Evolutionary conservation across 306 rosid genomes (phyloP).

Genomic region (Pachyrhizus erosus): DNA sequence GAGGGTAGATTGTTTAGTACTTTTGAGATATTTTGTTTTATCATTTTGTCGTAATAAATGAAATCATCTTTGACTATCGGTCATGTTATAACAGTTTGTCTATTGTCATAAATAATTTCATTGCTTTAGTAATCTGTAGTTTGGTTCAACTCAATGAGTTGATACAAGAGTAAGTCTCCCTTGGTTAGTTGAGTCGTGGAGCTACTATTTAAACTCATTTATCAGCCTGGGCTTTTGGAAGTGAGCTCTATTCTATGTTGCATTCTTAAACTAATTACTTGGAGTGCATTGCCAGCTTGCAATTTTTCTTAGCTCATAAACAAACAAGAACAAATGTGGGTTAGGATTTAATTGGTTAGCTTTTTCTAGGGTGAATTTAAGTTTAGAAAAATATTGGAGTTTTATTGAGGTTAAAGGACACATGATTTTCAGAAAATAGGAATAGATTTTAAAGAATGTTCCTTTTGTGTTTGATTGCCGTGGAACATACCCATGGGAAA

Average conservation of each 20-base stretch:
- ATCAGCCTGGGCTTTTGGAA: constrained; percentile 13
- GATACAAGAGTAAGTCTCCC: background rate
- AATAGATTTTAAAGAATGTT: constrained; percentile 6
- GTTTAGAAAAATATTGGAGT: constrained; percentile 7
- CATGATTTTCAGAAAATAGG: constrained; percentile 15
- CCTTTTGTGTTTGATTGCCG: background rate
- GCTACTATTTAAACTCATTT: constrained; percentile 17
- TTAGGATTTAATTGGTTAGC: constrained; percentile 24
- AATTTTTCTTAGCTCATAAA: constrained; percentile 1
- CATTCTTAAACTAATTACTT: constrained; percentile 2
- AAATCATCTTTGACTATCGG: constrained; percentile 14
- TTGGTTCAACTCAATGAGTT: constrained; percentile 11
- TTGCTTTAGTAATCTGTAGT: background rate
- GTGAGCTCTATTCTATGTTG: background rate
- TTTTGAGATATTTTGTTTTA: constrained; percentile 10
- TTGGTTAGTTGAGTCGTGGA: constrained; percentile 25
- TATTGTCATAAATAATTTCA: background rate
- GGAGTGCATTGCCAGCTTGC: background rate
- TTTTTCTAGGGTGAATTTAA: constrained; percentile 10
- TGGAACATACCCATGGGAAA: background rate
- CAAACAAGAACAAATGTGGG: constrained; percentile 5
- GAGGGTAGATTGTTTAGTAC: constrained; percentile 2
- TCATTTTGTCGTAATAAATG: constrained; percentile 17
- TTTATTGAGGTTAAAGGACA: constrained; percentile 18
- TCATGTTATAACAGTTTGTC: background rate